Conservation (phyloP, 148 eudicot genomes). For the Vaccinium darrowii region DNA sequence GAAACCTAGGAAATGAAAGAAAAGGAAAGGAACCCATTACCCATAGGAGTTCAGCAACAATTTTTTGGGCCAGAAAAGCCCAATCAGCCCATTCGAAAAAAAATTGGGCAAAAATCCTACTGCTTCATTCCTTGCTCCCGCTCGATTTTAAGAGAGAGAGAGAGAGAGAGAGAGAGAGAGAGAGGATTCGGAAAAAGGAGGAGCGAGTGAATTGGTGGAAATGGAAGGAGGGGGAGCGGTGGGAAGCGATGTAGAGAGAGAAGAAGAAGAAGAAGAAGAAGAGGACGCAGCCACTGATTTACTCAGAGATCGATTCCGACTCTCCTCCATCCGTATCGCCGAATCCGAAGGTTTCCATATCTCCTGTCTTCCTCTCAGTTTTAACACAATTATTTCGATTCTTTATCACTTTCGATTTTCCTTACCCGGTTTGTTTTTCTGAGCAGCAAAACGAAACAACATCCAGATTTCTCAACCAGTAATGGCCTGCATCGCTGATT, state of each 20-base stretch:
- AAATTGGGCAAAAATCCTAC: not conserved
- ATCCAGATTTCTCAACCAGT: conserved; percentile 78
- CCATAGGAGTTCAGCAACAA: too few species aligned
- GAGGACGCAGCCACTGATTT: conserved; percentile 51
- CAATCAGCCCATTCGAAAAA: too few species aligned
- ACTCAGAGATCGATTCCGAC: conserved; percentile 74
- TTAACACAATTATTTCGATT: not conserved
- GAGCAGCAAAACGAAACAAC: conserved; percentile 57
- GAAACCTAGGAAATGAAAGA: too few species aligned
- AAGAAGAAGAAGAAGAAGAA: conserved; percentile 19
- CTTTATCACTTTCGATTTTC: not conserved
- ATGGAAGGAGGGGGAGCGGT: conserved; percentile 31
- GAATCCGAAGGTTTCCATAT: conserved; percentile 57
- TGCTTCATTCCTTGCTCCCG: not conserved
- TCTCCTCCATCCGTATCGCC: conserved; percentile 63
- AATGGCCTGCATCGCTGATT: conserved; percentile 71
- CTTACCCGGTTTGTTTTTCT: not conserved
- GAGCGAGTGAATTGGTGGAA: not conserved
- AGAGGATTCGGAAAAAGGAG: too few species aligned
- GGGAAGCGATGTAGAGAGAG: conserved; percentile 45
- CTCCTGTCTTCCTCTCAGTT: too few species aligned
- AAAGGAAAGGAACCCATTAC: too few species aligned
- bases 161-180: not conserved
- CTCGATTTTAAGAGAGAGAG: not conserved
- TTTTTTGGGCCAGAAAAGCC: too few species aligned